phyloP scores from a whole-genome alignment of 139 green algal genomes.

The Coccomyxa sp. region DNA sequence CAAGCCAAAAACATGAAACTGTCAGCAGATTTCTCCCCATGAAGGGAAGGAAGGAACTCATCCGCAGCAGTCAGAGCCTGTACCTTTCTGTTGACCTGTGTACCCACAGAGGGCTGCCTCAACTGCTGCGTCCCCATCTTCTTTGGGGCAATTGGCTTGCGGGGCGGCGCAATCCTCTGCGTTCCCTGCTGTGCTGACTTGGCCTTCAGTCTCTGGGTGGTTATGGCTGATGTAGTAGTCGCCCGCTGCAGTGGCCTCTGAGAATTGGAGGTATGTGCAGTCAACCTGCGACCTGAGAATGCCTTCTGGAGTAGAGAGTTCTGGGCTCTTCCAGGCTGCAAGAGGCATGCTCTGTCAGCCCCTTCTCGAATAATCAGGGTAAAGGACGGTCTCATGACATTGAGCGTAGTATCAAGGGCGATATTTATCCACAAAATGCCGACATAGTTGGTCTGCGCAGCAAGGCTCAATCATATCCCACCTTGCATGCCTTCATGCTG shows the following conservation, averaged over 20 bases:
- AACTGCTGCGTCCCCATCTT: not conserved
- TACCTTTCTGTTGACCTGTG: not conserved
- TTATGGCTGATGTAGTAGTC: not conserved
- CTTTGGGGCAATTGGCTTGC: not conserved
- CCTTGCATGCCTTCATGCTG: too few species aligned
- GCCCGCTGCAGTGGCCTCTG: too few species aligned
- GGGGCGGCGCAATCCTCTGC: not conserved
- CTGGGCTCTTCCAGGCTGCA: too few species aligned
- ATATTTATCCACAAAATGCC: too few species aligned
- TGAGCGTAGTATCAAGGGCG: too few species aligned
- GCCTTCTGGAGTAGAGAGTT: too few species aligned
- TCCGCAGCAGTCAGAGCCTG: not conserved
- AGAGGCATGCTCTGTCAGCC: not conserved
- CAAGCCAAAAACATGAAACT: not conserved
- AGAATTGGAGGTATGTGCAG: not conserved
- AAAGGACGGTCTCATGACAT: too few species aligned
- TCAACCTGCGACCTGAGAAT: not conserved
- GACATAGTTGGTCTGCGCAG: too few species aligned
- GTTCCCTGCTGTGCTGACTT: not conserved
- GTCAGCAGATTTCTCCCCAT: not conserved
- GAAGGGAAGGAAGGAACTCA: not conserved
- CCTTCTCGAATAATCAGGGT: not conserved
- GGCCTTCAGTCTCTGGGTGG: conserved; percentile 8
- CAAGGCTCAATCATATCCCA: too few species aligned
- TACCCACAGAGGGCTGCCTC: not conserved